Conservation (phyloP, 129 eudicot genomes). For the Lactuca sativa region DNA sequence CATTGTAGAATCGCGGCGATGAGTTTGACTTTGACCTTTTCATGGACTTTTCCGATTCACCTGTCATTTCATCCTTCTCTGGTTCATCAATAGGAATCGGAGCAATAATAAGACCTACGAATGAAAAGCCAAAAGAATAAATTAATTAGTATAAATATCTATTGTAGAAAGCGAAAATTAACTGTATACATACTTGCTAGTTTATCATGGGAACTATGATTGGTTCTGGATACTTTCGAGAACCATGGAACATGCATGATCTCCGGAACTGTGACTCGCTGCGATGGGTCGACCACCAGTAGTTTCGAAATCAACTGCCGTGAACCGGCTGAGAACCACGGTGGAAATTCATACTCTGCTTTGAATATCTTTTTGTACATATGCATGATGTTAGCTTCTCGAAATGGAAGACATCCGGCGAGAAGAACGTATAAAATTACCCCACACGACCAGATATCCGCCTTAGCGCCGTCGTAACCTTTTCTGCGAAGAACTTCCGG, state of each 20-base stretch:
- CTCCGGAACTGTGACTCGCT: constrained; percentile 35
- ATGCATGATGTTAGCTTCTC: constrained; percentile 73
- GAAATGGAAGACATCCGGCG: constrained; percentile 75
- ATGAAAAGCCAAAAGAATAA: background rate
- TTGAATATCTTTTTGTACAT: constrained; percentile 73
- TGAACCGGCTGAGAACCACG: constrained; percentile 65
- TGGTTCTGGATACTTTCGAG: constrained; percentile 1
- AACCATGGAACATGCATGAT: constrained; percentile 29
- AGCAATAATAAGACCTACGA: constrained; percentile 14
- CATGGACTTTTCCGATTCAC: constrained; percentile 1
- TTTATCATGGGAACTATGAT: constrained; percentile 13
- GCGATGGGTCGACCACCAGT: constrained; percentile 50
- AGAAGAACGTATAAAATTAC: constrained; percentile 66
- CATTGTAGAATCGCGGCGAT: constrained; percentile 64
- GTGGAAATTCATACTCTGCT: constrained; percentile 71
- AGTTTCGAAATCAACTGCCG: constrained; percentile 54
- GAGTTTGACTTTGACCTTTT: constrained; percentile 26
- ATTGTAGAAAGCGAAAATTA: background rate
- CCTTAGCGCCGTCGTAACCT: constrained; percentile 73
- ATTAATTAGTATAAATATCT: background rate
- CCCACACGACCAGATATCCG: constrained; percentile 87
- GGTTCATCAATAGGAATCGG: background rate
- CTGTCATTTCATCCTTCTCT: background rate
- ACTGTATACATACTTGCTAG: background rate
- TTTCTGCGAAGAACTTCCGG: constrained; percentile 74